Base-by-base conservation (phyloP, 2,329 filamentous ascomycete genomes). In the Chaetomium sp. region DNA sequence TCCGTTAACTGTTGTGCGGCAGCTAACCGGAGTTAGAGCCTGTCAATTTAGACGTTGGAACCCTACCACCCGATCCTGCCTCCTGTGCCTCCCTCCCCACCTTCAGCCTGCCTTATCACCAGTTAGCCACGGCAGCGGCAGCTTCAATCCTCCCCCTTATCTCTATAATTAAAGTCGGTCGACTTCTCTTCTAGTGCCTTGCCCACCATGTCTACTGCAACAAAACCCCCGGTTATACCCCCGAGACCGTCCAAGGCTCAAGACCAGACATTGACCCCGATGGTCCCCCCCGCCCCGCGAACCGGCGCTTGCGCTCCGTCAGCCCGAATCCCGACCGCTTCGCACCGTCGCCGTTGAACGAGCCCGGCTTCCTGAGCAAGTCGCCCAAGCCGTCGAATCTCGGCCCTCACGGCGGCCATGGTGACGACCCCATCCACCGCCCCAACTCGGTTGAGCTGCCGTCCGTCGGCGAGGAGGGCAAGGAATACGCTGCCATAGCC, bases 391-490 rank as follows among this genome's bases (percentile, higher is more conserved):
- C 75, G 65, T 74, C 71, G 60, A 71, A 71, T 50, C 72, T 75
- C 57, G 74, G 75, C 72, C 78, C 71, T 68, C 72, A 72, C 69
- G 73, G 76, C 69, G 76, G 74, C 60, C 72, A 73, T 69, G 73
- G 76, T 69, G 75, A 74, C 58, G 80, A 83, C 51, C 77, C 78
- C 47, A 75, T 83, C 68, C 78, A 83, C 50, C 90, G 92, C 58
- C 87, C 90, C 42, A 85, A 87, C 57, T 96, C 91, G 74, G 91
- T 97, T 63, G 85, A 86, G 38, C 85, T 97, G 74, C 94, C 94
- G 19, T 90, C 90, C 0, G 84, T 97, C 62, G 94, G 94, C 64
- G 89, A 97, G 75, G 94, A 97, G 79, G 94, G 94, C 68, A 87
- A 83, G 70, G 94, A 97, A 79, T 97, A 97, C 78, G 91, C 87